phyloP scores from a whole-genome alignment of 1,139 yeast species.

The Saccharomyces hybrid region DNA sequence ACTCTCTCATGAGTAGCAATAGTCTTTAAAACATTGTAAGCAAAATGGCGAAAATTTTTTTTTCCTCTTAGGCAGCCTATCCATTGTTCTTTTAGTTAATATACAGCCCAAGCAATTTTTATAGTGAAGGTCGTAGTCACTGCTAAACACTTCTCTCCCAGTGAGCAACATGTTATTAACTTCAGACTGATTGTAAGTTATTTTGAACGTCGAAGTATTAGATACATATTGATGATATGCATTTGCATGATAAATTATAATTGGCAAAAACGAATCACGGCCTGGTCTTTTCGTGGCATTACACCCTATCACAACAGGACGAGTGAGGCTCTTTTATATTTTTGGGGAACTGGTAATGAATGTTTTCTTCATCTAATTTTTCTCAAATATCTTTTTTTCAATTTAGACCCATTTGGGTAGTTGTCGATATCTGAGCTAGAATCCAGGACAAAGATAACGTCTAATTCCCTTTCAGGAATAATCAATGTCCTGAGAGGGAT shows the following conservation, averaged over 20 bases:
- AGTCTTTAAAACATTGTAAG: conserved; percentile 33
- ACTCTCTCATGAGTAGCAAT: conserved; percentile 30
- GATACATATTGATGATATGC: conserved; percentile 37
- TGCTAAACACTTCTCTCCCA: conserved; percentile 47
- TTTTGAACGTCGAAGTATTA: conserved; percentile 55
- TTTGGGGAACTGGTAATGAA: conserved; percentile 14
- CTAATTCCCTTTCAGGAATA: conserved; percentile 45
- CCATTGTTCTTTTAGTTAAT: conserved; percentile 48
- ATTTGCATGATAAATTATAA: conserved; percentile 49
- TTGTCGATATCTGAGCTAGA: conserved; percentile 50
- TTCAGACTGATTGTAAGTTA: conserved; percentile 42
- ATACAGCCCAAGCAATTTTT: conserved; percentile 55
- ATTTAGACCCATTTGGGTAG: conserved; percentile 64
- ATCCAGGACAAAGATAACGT: conserved; percentile 55
- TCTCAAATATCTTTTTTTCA: conserved; percentile 33
- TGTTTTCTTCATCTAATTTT: conserved; percentile 19
- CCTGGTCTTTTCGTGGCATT: conserved; percentile 35
- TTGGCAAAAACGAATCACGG: conserved; percentile 31
- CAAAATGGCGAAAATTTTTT: conserved; percentile 30
- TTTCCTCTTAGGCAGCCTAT: conserved; percentile 32
- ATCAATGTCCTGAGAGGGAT: conserved; percentile 56
- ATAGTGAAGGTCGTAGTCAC: conserved; percentile 36
- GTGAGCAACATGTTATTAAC: conserved; percentile 41
- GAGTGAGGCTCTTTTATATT: conserved; percentile 29
- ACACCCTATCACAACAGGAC: conserved; percentile 55